phyloP scores from a whole-genome alignment of 2,329 filamentous ascomycete genomes.

The Alternaria incomplexa region DNA sequence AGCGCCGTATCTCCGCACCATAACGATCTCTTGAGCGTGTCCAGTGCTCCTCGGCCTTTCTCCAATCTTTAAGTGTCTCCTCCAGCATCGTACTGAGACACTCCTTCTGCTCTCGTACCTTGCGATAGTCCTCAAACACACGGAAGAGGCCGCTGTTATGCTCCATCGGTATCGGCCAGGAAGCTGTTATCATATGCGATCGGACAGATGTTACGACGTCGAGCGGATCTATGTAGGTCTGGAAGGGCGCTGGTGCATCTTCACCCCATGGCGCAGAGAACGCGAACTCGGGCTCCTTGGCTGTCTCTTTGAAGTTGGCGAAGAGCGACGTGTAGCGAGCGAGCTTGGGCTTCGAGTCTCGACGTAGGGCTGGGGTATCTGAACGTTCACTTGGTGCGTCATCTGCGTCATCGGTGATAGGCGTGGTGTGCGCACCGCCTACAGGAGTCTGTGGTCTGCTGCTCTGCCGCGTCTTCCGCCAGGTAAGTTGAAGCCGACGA shows the following conservation, averaged over 20 bases:
- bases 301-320: constrained; percentile 24
- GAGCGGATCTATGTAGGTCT: constrained; percentile 33
- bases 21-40: constrained; percentile 43
- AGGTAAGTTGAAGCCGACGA: constrained; percentile 23
- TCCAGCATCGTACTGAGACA: constrained; percentile 33
- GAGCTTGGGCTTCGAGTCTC: constrained; percentile 48
- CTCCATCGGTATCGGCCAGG: constrained; percentile 32
- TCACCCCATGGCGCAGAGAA: constrained; percentile 40
- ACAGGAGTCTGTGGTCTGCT: constrained; percentile 32
- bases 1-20: constrained; percentile 51
- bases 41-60: constrained; percentile 42
- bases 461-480: constrained; percentile 30
- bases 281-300: constrained; percentile 30
- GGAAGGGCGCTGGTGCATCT: constrained; percentile 14
- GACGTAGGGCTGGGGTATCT: constrained; percentile 36
- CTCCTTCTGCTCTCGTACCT: constrained; percentile 45
- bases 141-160: constrained; percentile 49
- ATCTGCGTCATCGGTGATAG: constrained; percentile 33
- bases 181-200: constrained; percentile 31
- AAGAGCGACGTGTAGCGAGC: constrained; percentile 50
- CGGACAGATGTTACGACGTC: constrained; percentile 33
- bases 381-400: constrained; percentile 39
- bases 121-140: constrained; percentile 52
- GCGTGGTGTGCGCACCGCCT: constrained; percentile 8
- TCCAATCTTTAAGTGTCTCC: constrained; percentile 32